phyloP scores from a whole-genome alignment of 441 rosid genomes.

The Corymbia calophylla region DNA sequence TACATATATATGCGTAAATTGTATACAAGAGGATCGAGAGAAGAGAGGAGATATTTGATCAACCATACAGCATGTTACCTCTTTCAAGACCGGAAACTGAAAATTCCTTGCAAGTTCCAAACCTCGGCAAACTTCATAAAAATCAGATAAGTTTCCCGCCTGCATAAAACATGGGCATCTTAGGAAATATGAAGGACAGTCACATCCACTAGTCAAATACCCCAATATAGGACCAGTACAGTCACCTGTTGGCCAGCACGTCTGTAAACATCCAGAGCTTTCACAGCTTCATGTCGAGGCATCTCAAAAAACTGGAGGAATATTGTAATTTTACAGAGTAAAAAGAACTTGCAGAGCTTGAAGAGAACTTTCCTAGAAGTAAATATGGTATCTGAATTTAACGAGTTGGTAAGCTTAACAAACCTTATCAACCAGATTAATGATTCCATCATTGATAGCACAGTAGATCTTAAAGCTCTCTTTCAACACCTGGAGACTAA shows the following conservation, averaged over 20 bases:
- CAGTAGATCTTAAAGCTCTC: conserved; percentile 98
- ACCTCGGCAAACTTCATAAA: conserved; percentile 91
- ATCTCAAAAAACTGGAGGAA: conserved; percentile 91
- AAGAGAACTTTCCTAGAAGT: background rate
- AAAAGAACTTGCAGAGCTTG: background rate
- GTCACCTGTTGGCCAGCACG: conserved; percentile 96
- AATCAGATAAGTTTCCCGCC: conserved; percentile 89
- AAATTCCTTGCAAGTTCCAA: conserved; percentile 98
- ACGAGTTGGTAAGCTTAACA: background rate
- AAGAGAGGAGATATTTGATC: conserved; percentile 3
- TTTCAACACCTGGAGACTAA: conserved; percentile 64
- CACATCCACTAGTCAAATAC: background rate
- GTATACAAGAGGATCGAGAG: background rate
- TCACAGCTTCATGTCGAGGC: conserved; percentile 97
- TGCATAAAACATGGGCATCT: conserved; percentile 14
- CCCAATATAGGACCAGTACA: background rate
- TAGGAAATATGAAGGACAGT: background rate
- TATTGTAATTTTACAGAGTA: background rate
- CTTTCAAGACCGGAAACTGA: conserved; percentile 90
- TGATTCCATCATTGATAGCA: conserved; percentile 94
- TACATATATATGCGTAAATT: background rate
- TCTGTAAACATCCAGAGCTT: conserved; percentile 85
- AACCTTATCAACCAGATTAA: conserved; percentile 98
- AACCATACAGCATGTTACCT: conserved; percentile 37
- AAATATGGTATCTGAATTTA: background rate